Evolutionary conservation across 208 protist species (phyloP).

Genomic region (Trypanosoma cruzi): DNA sequence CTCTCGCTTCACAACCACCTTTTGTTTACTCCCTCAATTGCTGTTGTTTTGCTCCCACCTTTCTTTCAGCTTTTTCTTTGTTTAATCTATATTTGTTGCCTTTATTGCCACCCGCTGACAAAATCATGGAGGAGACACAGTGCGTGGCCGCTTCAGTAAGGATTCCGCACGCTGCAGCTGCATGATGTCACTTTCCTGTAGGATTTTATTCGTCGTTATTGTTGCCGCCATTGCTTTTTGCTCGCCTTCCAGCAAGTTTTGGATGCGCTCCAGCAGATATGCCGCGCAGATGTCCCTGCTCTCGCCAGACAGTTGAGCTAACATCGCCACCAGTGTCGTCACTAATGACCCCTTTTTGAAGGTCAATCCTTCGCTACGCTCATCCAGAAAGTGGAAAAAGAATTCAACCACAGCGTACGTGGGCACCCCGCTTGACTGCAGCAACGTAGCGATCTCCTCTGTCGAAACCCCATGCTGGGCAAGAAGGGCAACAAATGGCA

Average conservation of each 20-base stretch:
- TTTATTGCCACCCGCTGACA: background rate
- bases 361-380: conserved; percentile 23
- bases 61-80: background rate
- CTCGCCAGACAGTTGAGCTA: conserved; percentile 34
- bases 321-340: conserved; percentile 36
- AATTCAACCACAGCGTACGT: conserved; percentile 50
- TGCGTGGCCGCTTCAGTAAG: conserved; percentile 27
- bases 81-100: background rate
- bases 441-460: conserved; percentile 29
- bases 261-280: conserved; percentile 73
- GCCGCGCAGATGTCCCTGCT: conserved; percentile 48
- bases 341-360: conserved; percentile 47
- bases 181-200: conserved; percentile 40
- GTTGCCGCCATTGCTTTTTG: conserved; percentile 20
- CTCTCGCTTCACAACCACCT: background rate
- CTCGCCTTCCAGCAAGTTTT: conserved; percentile 49
- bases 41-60: background rate
- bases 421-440: conserved; percentile 50
- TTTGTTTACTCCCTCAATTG: background rate
- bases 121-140: conserved; percentile 4
- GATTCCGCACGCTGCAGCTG: conserved; percentile 38
- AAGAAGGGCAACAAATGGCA: conserved; percentile 71
- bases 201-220: background rate
- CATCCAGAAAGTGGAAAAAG: conserved; percentile 53
- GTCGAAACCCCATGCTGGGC: conserved; percentile 40